Evolutionary conservation across 106 monocot species (phyloP), one percentile per base, ranked within the genome.

Genomic region (Amphibolis antarctica): DNA sequence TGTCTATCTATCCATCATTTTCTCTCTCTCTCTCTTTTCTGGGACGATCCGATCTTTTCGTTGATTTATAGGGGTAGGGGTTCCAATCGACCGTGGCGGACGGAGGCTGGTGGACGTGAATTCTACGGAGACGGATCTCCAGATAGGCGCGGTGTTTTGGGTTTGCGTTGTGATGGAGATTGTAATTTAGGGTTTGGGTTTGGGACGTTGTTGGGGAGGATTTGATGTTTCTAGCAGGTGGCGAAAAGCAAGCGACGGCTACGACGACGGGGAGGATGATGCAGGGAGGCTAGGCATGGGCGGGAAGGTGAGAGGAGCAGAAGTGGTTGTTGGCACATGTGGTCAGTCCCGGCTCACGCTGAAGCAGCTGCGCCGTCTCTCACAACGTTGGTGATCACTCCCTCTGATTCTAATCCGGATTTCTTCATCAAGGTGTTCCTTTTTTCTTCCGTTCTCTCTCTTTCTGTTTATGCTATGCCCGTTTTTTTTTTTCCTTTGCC

Each of bases 211-310:
- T 49, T n/a, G 42, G 67, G 31, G 55, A 28, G 55, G 76, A 48
- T 63, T 76, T 76, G 71, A 76, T 76, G 80, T 57, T 76, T 68
- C 70, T 44, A 46, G 66, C 48, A 25, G 53, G 44, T 47, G 73
- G 67, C 60, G 72, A 67, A 69, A 54, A 21, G 22, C 27, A 60
- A 5, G 25, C 44, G 58, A 69, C 42, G 69, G 50, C 21, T 28
- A 47, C 46, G 14, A 36, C 25, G 55, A n/a, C n/a, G 54, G 21
- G 4, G 60, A 77, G 65, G 77, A 78, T 48, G 81, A 85, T 78
- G 85, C 75, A 66, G 72, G 81, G 74, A 50, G 64, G 64, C 64
- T 79, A 86, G 79, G 86, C 80, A 82, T 79, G 86, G 86, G 79
- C 55, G 67, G 76, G 76, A 76, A 79, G 86, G 86, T 82, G 82